A percentile compares a stretch with the other conserved stretches of the same genome.
phyloP scores from a whole-genome alignment of 306 rosid genomes.

The Trifolium fragiferum region DNA sequence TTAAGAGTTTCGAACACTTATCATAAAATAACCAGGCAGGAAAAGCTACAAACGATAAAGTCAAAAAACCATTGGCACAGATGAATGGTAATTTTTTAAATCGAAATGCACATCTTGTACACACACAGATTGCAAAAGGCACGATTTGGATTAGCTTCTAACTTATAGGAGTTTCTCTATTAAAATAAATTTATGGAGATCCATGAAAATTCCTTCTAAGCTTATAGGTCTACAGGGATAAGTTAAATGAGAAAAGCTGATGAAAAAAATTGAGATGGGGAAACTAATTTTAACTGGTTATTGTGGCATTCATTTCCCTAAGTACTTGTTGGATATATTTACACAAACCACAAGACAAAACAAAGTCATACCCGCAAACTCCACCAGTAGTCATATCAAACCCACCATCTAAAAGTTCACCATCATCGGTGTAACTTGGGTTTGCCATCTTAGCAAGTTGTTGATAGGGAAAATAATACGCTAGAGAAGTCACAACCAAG shows the following conservation, averaged over 20 bases:
- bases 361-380: conserved; percentile 78
- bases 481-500: conserved; percentile 62
- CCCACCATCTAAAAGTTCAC: conserved; percentile 95
- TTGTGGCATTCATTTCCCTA: neutral
- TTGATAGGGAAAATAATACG: conserved; percentile 66
- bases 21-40: neutral
- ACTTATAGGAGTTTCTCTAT: neutral
- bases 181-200: conserved; percentile 1
- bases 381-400: conserved; percentile 93
- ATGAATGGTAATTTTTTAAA: neutral
- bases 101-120: conserved; percentile 1
- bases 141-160: neutral
- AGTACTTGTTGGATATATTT: neutral
- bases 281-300: neutral
- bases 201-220: neutral
- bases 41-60: neutral
- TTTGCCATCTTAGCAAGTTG: conserved; percentile 79
- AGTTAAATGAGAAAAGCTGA: neutral
- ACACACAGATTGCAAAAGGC: neutral
- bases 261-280: neutral
- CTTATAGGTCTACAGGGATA: neutral
- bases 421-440: conserved; percentile 66
- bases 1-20: neutral
- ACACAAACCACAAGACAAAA: conserved; percentile 13
- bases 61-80: neutral